Evolutionary conservation across 768 basidiomycete species (phyloP).

Genomic region (Boletus tomentosulus): DNA sequence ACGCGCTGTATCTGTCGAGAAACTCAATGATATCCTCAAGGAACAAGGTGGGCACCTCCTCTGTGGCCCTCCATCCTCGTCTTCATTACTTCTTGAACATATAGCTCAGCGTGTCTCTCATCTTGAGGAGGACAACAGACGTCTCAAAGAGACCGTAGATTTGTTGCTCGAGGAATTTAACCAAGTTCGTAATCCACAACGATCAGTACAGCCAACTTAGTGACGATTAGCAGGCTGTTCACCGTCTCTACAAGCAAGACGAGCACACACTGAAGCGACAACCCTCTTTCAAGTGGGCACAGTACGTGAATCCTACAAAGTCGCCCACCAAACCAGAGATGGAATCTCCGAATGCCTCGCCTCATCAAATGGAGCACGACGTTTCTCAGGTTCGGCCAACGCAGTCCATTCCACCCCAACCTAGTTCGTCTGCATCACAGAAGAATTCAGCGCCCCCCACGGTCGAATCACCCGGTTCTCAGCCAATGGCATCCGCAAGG

Average conservation of each 20-base stretch:
- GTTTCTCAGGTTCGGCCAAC: constrained; percentile 33
- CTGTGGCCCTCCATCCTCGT: neutral
- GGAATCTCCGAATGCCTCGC: constrained; percentile 79
- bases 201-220: constrained; percentile 15
- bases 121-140: constrained; percentile 77
- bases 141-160: constrained; percentile 58
- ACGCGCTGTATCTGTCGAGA: constrained; percentile 56
- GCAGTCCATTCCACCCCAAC: constrained; percentile 13
- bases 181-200: constrained; percentile 36
- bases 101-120: constrained; percentile 65
- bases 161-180: constrained; percentile 63
- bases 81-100: constrained; percentile 5
- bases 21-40: constrained; percentile 59
- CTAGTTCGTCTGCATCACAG: constrained; percentile 30
- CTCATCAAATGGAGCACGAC: constrained; percentile 76
- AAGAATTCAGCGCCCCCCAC: constrained; percentile 23
- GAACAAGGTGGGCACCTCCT: constrained; percentile 59
- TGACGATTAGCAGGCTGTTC: constrained; percentile 4
- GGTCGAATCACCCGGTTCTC: constrained; percentile 28
- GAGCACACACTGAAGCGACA: constrained; percentile 58
- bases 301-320: constrained; percentile 68
- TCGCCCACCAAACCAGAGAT: constrained; percentile 76
- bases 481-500: constrained; percentile 24
- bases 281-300: constrained; percentile 87
- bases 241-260: constrained; percentile 24